phyloP scores from a whole-genome alignment of 2,329 filamentous ascomycete species.

The Ceratocystis diversiconidia region DNA sequence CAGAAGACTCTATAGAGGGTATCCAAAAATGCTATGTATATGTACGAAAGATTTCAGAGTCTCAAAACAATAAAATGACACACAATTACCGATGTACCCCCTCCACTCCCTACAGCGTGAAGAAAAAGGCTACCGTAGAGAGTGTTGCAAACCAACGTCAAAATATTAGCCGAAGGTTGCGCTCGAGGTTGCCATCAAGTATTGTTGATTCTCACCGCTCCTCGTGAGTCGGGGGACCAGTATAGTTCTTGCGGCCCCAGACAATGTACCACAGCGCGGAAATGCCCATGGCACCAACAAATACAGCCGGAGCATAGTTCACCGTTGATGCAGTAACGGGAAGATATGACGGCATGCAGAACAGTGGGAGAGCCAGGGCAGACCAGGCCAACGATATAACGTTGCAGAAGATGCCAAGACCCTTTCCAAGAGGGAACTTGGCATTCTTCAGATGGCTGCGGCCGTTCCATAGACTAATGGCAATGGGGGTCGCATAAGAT shows the following conservation, averaged over 20 bases:
- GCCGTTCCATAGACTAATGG: slow-evolving; percentile 46
- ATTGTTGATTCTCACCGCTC: background rate
- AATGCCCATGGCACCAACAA: slow-evolving; percentile 48
- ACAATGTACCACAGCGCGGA: slow-evolving; percentile 52
- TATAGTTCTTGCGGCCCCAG: slow-evolving; percentile 57
- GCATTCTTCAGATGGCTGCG: slow-evolving; percentile 44
- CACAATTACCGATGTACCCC: background rate
- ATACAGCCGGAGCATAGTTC: slow-evolving; percentile 67
- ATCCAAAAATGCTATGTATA: background rate
- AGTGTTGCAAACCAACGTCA: background rate
- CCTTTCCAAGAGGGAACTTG: slow-evolving; percentile 45
- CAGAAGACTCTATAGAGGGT: background rate
- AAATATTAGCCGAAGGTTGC: background rate
- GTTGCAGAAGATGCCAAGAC: slow-evolving; percentile 47
- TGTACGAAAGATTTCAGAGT: background rate
- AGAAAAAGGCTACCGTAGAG: background rate
- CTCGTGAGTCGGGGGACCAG: slow-evolving; percentile 39
- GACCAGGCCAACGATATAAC: slow-evolving; percentile 53
- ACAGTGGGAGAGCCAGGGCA: slow-evolving; percentile 53
- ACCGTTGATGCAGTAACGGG: slow-evolving; percentile 45
- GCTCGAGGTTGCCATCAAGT: background rate
- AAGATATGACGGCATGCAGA: slow-evolving; percentile 56
- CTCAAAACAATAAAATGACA: background rate
- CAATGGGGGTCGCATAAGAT: slow-evolving; percentile 53
- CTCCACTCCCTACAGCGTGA: too few relatives aligned